Conservation (phyloP, 176 grass and related monocot genomes). For the Cocos nucifera region DNA sequence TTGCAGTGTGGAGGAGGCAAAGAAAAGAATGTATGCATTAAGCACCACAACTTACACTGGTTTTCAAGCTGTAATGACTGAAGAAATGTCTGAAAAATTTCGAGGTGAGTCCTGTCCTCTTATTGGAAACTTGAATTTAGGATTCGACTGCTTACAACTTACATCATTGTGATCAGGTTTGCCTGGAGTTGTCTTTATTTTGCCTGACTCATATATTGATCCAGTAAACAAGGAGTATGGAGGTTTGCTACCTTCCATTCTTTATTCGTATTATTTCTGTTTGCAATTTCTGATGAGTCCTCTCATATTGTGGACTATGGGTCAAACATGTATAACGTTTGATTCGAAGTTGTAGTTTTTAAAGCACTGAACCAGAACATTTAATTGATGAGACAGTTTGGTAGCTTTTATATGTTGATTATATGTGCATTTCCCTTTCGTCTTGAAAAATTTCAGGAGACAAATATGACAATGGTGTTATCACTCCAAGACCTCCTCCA, state of each 20-base stretch:
- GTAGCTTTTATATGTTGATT: not conserved
- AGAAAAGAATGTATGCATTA: conserved; percentile 78
- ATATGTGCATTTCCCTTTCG: not conserved
- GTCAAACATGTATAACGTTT: not conserved
- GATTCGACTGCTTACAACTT: conserved; percentile 7
- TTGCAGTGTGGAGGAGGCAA: conserved; percentile 84
- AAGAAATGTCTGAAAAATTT: conserved; percentile 97
- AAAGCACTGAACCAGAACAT: not conserved
- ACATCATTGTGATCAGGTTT: conserved; percentile 48
- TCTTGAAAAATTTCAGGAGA: conserved; percentile 45
- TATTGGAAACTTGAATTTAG: too few relatives aligned
- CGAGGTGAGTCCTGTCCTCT: conserved; percentile 29
- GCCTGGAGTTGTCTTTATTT: conserved; percentile 90
- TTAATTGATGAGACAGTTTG: not conserved
- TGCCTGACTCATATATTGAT: conserved; percentile 89
- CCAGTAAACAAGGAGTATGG: conserved; percentile 94
- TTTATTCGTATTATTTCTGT: not conserved
- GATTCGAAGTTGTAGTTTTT: not conserved
- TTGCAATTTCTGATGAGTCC: not conserved
- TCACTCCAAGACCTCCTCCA: conserved; percentile 72
- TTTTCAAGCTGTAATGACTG: conserved; percentile 83
- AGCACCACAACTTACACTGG: conserved; percentile 88
- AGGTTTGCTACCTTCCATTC: conserved; percentile 40
- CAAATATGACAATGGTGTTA: conserved; percentile 83
- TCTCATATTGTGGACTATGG: too few relatives aligned